Evolutionary conservation across 352 stramenopile genomes (phyloP), one percentile per base, ranked within the genome.

Genomic region (Phytophthora megakarya): DNA sequence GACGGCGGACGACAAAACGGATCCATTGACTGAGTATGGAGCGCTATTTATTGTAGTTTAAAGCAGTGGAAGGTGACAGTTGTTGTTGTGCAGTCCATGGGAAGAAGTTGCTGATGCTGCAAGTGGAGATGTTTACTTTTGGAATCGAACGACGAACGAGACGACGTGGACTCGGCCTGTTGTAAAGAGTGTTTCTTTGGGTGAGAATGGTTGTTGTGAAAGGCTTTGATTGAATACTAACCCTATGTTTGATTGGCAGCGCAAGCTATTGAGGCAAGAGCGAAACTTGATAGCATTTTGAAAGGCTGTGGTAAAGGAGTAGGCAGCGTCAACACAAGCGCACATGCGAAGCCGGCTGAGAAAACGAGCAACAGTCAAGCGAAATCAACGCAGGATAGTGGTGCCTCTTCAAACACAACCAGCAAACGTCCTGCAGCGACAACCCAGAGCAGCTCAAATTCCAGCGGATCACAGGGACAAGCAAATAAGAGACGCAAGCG

Each of bases 91-190:
- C 40, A 94, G 83, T 46, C 79, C 67, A 12, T 94, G 86, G 86
- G 68, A 92, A 70, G 53, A 75, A 55, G 79, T 92, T 6, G 30
- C 56, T 12, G 86, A 94, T 66, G 63, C 78, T 3, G 45, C 74
- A 6, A 90, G 78, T 21, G 70, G 77, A 1, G 69, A 81, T 12
- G 55, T 73, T 22, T 94, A 92, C 70, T 94, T 82, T 48, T 94
- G 86, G 86, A 87, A 94, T 67, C 68, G 65, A 10, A 65, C 74
- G n/a, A 87, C 83, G 25, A 82, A 86, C n/a, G 82, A 89, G 52
- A 92, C 86, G 25, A 84, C 81, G 15, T 94, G 83, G 86, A 86
- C 68, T 18, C 70, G 71, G 30, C 86, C 84, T 0, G 61, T 71
- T 42, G 69, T 72, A 33, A 52, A 66, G 46, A 81, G 61, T 16